Base-by-base conservation (phyloP, 1,139 yeast species). In the Scheffersomyces cryptocercus region DNA sequence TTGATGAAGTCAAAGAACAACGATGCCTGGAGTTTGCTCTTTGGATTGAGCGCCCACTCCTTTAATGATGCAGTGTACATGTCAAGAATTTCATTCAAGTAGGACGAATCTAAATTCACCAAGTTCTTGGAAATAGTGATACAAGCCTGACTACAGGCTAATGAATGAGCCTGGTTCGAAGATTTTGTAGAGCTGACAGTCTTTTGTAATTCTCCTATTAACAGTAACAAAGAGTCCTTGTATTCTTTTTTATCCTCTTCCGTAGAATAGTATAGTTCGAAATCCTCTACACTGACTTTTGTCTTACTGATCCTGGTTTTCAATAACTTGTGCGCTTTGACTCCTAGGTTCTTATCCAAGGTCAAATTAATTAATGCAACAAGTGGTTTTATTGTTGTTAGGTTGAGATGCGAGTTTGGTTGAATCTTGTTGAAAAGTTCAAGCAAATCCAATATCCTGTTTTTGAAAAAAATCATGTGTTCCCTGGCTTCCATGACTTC, bases 1-100 rank as follows among this genome's bases (percentile, higher is more conserved):
- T 89, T 89, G 57, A 87, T 76, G 49, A 89, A 82, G 54, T 90
- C 97, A 53, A 82, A 77, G 63, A 88, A 88, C 56, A 88, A 61
- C 11, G 81, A 74, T 2, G 88, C 75, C 28, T 79, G 80, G 35
- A 81, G 68, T 54, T 79, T 81, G 45, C 80, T 73, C 39, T 67
- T 67, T 33, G 67, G 55, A 45, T 73, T 64, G 28, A 53, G 54
- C 39, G 84, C 77, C 96, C 96, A 89, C 15, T 61, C 56, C 53
- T 80, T 78, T 61, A 88, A 57, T 9, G 86, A 67, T 0, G 60
- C 62, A 3, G 77, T 55, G 61, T 89, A 90, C n/a, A 82, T 55
- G 39, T 78, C 82, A 36, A 83, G 70, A 26, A 88, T 59, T 13
- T 49, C 49, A 10, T 65, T 68, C 39, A 77, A 46, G 29, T 53